Percentiles rank a stretch among this genome's conserved stretches.
These are phyloP conservation scores for Pachysolen tannophilus DNA, from an alignment of 805 yeast species.

Conservation along the genomic window DNA sequence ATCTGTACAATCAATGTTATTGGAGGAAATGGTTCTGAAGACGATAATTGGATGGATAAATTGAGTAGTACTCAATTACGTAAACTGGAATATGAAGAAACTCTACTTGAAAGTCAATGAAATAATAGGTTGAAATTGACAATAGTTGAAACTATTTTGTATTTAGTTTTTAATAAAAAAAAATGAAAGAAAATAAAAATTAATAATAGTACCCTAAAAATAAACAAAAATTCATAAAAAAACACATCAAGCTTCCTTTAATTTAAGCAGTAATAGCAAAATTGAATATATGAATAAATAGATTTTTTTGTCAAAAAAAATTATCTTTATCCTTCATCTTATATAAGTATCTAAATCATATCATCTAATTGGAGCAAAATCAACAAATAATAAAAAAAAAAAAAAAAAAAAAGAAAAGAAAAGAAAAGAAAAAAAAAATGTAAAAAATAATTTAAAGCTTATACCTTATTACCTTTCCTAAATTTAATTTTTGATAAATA, in stretches of 20 bases:
- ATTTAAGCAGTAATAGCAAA: too few species aligned
- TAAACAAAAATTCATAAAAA: too few species aligned
- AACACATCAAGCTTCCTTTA: too few species aligned
- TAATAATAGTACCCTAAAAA: too few species aligned
- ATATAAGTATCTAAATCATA: too few species aligned
- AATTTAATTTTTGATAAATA: constrained; percentile 38
- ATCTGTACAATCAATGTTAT: constrained; percentile 54
- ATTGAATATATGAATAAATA: too few species aligned
- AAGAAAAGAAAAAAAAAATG: not conserved
- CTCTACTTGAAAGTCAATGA: not conserved
- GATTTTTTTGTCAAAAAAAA: too few species aligned
- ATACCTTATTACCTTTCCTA: not conserved
- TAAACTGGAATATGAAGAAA: constrained; percentile 23
- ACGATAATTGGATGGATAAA: constrained; percentile 54
- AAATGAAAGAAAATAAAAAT: too few species aligned
- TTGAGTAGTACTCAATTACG: constrained; percentile 81
- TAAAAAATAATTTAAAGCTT: not conserved
- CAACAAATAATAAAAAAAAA: constrained; percentile 4
- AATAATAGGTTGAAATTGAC: not conserved
- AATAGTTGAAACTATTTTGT: not conserved
- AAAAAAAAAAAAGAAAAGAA: constrained; percentile 3
- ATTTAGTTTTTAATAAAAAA: too few species aligned
- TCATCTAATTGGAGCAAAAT: too few species aligned
- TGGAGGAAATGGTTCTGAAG: constrained; percentile 46
- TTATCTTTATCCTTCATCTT: too few species aligned